Percentiles rank a stretch among this genome's conserved stretches.
phyloP scores from a whole-genome alignment of 371 early-diverging fungal genomes.

The Rhizomucor pusillus region DNA sequence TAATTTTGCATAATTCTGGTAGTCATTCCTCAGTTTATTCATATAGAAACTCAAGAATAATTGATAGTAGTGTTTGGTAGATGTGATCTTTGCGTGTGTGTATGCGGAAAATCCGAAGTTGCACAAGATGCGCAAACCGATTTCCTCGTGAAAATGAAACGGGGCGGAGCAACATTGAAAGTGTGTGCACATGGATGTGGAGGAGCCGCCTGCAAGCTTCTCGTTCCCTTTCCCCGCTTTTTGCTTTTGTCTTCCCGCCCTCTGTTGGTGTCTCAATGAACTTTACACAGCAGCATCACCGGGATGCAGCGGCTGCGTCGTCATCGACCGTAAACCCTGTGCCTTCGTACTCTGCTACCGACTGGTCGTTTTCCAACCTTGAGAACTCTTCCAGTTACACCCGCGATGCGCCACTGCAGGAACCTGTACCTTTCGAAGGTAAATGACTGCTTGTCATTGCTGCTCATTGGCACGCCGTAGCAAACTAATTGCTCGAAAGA shows the following conservation, averaged over 20 bases:
- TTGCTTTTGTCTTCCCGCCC: conserved; percentile 5
- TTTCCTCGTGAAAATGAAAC: too few species aligned
- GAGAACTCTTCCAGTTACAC: conserved; percentile 2
- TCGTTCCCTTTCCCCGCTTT: conserved; percentile 1
- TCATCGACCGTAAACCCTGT: conserved; percentile 1
- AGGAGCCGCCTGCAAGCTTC: neutral
- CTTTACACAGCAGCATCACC: conserved; percentile 14
- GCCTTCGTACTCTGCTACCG: neutral
- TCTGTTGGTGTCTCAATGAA: conserved; percentile 9
- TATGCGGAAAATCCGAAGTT: too few species aligned
- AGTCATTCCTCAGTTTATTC: too few species aligned
- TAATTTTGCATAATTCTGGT: too few species aligned
- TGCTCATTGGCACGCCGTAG: neutral
- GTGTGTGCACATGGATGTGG: neutral
- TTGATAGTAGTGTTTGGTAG: too few species aligned
- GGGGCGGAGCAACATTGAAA: neutral
- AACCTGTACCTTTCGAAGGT: conserved; percentile 53
- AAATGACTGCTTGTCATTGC: conserved; percentile 5
- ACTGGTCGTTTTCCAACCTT: conserved; percentile 1
- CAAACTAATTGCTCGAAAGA: conserved; percentile 22
- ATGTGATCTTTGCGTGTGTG: too few species aligned
- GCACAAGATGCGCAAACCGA: too few species aligned
- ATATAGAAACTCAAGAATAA: too few species aligned
- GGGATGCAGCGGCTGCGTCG: too few species aligned
- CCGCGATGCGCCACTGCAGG: conserved; percentile 30